phyloP scores from a whole-genome alignment of 1,284 basidiomycete species.

The Fomitiporia mediterranea region DNA sequence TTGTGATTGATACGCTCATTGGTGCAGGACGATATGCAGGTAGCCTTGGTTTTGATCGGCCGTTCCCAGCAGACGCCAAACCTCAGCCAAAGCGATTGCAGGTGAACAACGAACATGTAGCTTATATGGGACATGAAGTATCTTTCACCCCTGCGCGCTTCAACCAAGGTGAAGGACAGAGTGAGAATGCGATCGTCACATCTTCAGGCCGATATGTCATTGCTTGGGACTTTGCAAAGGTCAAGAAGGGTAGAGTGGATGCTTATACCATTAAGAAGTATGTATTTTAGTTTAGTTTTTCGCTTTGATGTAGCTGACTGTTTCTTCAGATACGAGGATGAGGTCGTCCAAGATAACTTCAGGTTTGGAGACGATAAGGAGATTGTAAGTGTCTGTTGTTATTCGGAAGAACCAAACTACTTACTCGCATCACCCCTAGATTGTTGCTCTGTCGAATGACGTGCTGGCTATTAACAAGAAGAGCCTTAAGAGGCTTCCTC shows the following conservation, averaged over 20 bases:
- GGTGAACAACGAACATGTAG: slow-evolving; percentile 88
- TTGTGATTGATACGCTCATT: slow-evolving; percentile 95
- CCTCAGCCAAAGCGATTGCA: slow-evolving; percentile 89
- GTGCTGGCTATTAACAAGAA: slow-evolving; percentile 94
- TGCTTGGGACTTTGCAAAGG: slow-evolving; percentile 94
- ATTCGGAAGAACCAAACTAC: background rate
- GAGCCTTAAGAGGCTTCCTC: slow-evolving; percentile 81
- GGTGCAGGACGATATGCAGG: slow-evolving; percentile 88
- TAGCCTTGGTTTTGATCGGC: slow-evolving; percentile 86
- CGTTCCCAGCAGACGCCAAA: slow-evolving; percentile 93
- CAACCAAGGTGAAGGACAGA: slow-evolving; percentile 82
- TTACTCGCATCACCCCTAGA: slow-evolving; percentile 37
- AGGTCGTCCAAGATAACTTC: slow-evolving; percentile 95
- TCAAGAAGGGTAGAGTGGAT: slow-evolving; percentile 87
- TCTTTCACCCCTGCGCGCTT: slow-evolving; percentile 95
- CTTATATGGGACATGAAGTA: slow-evolving; percentile 89
- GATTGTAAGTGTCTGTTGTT: slow-evolving; percentile 59
- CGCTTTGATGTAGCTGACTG: slow-evolving; percentile 17
- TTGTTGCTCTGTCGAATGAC: slow-evolving; percentile 93
- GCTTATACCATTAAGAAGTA: slow-evolving; percentile 93
- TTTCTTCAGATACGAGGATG: slow-evolving; percentile 72
- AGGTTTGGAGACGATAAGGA: slow-evolving; percentile 93
- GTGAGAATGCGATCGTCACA: slow-evolving; percentile 95
- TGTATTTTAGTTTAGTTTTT: slow-evolving; percentile 23
- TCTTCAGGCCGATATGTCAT: slow-evolving; percentile 94